phyloP scores from a whole-genome alignment of 805 yeast species.

The Spathaspora gorwiae region DNA sequence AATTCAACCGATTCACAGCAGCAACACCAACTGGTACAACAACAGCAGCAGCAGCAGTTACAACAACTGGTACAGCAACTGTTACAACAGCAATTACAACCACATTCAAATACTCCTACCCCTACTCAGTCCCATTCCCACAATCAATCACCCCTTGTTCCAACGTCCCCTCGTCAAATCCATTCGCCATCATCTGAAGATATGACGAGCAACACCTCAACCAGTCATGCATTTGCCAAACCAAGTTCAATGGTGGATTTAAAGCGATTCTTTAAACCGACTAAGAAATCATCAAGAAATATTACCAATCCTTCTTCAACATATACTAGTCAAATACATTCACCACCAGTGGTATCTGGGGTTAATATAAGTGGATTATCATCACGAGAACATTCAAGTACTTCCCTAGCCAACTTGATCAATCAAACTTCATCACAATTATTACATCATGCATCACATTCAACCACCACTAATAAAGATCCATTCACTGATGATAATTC shows the following conservation, averaged over 20 bases:
- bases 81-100: neutral
- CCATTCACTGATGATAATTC: constrained; percentile 33
- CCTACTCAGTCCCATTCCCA: constrained; percentile 1
- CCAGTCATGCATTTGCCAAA: constrained; percentile 27
- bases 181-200: constrained; percentile 13
- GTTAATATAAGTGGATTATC: constrained; percentile 7
- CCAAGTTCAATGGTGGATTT: constrained; percentile 61
- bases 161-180: constrained; percentile 4
- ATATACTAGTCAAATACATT: constrained; percentile 21
- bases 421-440: constrained; percentile 36
- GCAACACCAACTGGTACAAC: constrained; percentile 17
- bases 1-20: constrained; percentile 9
- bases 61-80: neutral
- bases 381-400: constrained; percentile 30
- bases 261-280: constrained; percentile 67
- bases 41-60: constrained; percentile 6
- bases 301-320: neutral
- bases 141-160: neutral
- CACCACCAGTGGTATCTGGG: constrained; percentile 14
- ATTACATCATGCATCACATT: constrained; percentile 32
- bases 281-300: constrained; percentile 26
- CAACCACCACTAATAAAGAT: constrained; percentile 33
- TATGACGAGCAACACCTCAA: too few relatives aligned
- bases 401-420: constrained; percentile 32
- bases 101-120: neutral